These are phyloP conservation scores for Penicillium dipodomyicola DNA, from an alignment of 495 filamentous ascomycete species.

Conservation along the genomic window DNA sequence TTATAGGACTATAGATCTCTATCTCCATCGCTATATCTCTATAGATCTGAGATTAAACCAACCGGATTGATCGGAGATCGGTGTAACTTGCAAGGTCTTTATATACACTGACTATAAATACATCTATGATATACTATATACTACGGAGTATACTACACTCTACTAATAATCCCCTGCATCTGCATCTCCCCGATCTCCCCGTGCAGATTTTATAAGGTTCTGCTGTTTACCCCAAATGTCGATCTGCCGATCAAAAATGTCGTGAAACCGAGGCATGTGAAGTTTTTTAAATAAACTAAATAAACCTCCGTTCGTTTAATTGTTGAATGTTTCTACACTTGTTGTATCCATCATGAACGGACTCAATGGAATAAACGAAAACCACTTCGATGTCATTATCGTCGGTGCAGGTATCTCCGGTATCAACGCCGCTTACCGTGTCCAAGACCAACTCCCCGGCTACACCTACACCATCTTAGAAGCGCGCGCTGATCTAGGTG, in stretches of 20 bases:
- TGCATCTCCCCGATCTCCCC: slow-evolving; percentile 3
- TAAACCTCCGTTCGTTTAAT: background rate
- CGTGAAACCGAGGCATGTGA: slow-evolving; percentile 38
- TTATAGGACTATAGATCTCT: background rate
- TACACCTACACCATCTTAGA: slow-evolving; percentile 62
- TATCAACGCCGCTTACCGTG: slow-evolving; percentile 69
- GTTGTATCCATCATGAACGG: slow-evolving; percentile 27
- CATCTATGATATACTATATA: too few relatives aligned
- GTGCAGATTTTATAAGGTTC: background rate
- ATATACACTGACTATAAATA: too few relatives aligned
- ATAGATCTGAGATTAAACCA: background rate
- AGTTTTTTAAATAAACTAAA: background rate
- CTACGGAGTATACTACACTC: too few relatives aligned
- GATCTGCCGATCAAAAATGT: slow-evolving; percentile 7
- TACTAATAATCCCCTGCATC: background rate
- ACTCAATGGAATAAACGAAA: background rate
- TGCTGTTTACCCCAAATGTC: slow-evolving; percentile 5
- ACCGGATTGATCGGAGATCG: background rate
- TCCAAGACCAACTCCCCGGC: slow-evolving; percentile 58
- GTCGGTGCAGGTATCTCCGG: slow-evolving; percentile 74
- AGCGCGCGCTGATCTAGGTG: slow-evolving; percentile 56
- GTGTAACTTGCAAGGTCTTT: background rate
- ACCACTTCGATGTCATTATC: slow-evolving; percentile 60
- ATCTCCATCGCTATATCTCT: background rate
- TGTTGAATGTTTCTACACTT: background rate